Evolutionary conservation across 2,329 filamentous ascomycete species (phyloP).

Genomic region (Lasiodiplodia sp.): DNA sequence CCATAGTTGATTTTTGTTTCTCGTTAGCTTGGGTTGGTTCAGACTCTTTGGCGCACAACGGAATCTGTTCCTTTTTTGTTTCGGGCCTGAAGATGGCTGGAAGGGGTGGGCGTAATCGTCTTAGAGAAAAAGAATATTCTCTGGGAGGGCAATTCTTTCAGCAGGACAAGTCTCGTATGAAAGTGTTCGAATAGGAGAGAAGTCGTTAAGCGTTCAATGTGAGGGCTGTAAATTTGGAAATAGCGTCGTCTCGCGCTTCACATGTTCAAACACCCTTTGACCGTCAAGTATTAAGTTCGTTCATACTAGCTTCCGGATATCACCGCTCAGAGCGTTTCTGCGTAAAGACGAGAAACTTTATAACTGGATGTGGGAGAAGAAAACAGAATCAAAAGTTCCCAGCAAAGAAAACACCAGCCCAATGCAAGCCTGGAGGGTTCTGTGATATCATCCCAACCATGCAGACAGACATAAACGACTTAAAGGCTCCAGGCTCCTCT

Average conservation of each 20-base stretch:
- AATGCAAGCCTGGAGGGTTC: constrained; percentile 27
- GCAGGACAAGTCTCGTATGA: not conserved
- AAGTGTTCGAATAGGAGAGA: constrained; percentile 1
- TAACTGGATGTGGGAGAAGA: not conserved
- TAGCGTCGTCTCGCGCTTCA: not conserved
- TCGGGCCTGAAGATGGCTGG: not conserved
- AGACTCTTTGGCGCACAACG: constrained; percentile 7
- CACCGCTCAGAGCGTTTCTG: not conserved
- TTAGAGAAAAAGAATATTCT: constrained; percentile 3
- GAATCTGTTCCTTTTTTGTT: not conserved
- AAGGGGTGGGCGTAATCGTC: not conserved
- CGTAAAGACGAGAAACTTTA: not conserved
- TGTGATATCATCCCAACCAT: constrained; percentile 25
- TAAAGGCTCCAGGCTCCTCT: constrained; percentile 2
- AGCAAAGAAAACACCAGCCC: constrained; percentile 24
- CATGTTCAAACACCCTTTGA: not conserved
- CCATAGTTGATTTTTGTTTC: not conserved
- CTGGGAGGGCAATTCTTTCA: not conserved
- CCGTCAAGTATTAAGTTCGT: not conserved
- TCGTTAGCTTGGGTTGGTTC: constrained; percentile 3
- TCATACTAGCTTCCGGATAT: constrained; percentile 10
- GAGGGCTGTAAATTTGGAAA: not conserved
- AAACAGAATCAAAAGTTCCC: not conserved
- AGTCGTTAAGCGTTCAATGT: not conserved
- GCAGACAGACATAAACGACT: not conserved